Percentiles rank a stretch among this genome's conserved stretches.
Evolutionary conservation across 805 yeast genomes (phyloP).

Genomic region (Saccharomycopsis babjevae): DNA sequence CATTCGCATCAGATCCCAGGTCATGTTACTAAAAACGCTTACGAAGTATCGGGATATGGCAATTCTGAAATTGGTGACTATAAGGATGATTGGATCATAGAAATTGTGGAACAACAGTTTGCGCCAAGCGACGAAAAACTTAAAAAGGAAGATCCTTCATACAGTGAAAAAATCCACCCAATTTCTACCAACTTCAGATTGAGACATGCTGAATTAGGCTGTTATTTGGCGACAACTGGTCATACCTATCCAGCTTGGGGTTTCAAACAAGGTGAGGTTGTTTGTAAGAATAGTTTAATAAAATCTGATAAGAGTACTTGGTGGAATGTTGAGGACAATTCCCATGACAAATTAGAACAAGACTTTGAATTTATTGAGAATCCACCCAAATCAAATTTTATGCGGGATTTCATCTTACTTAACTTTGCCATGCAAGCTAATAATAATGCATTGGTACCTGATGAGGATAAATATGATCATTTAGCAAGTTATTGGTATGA

Average conservation of each 20-base stretch:
- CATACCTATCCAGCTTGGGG: constrained; percentile 72
- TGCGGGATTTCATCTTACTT: constrained; percentile 59
- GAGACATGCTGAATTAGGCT: constrained; percentile 50
- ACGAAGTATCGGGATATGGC: constrained; percentile 88
- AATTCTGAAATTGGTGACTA: constrained; percentile 58
- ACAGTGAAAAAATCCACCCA: constrained; percentile 48
- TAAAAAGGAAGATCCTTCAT: constrained; percentile 35
- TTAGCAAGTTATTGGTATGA: constrained; percentile 75
- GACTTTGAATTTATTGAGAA: constrained; percentile 27
- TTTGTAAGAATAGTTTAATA: constrained; percentile 47
- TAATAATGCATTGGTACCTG: constrained; percentile 74
- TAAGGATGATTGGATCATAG: constrained; percentile 87
- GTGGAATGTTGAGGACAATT: constrained; percentile 76
- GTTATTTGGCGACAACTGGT: constrained; percentile 73
- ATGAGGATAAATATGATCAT: constrained; percentile 57
- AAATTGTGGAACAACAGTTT: constrained; percentile 52
- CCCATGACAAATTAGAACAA: constrained; percentile 34
- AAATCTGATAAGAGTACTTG: constrained; percentile 52
- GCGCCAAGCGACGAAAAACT: not conserved
- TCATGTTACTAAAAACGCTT: constrained; percentile 53
- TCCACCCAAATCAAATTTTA: constrained; percentile 44
- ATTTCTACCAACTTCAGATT: constrained; percentile 65
- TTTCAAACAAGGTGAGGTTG: constrained; percentile 71
- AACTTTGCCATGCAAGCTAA: constrained; percentile 79
- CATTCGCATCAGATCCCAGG: constrained; percentile 79